Evolutionary conservation across 345 rosid genomes (phyloP).

Genomic region (Mangifera indica): DNA sequence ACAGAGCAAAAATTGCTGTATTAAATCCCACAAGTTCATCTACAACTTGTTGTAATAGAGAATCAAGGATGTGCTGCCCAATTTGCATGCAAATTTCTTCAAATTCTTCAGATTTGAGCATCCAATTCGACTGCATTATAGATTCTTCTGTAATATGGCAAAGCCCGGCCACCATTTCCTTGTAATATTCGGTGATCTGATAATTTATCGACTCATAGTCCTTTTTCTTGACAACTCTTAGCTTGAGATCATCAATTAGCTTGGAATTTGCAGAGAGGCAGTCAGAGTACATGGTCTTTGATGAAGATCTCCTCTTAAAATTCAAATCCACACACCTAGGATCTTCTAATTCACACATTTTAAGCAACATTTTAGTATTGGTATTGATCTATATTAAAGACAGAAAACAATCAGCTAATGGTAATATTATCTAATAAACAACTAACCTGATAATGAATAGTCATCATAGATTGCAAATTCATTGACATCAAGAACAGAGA

Average conservation of each 20-base stretch:
- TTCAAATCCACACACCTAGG: slow-evolving; percentile 12
- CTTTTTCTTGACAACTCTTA: neutral
- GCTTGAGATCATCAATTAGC: neutral
- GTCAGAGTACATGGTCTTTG: slow-evolving; percentile 1
- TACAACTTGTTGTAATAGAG: slow-evolving; percentile 21
- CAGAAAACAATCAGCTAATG: neutral
- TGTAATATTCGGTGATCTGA: slow-evolving; percentile 30
- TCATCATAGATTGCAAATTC: slow-evolving; percentile 37
- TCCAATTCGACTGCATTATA: slow-evolving; percentile 45
- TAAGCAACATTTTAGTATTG: neutral
- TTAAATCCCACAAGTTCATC: slow-evolving; percentile 45
- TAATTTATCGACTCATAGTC: slow-evolving; percentile 1
- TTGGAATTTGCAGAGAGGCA: neutral
- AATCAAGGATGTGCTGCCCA: slow-evolving; percentile 52
- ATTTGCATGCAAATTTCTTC: slow-evolving; percentile 51
- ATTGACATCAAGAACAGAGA: slow-evolving; percentile 53
- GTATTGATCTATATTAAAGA: neutral
- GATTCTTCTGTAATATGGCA: slow-evolving; percentile 47
- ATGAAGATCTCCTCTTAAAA: slow-evolving; percentile 17
- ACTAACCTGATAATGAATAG: slow-evolving; percentile 40
- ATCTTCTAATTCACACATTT: neutral
- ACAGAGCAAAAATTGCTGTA: slow-evolving; percentile 12
- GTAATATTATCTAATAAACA: slow-evolving; percentile 7
- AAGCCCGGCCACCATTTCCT: slow-evolving; percentile 40
- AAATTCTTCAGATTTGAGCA: slow-evolving; percentile 23